These are phyloP conservation scores for Plasmodium berghei DNA, from an alignment of 169 alveolate species.

Conservation along the genomic window DNA sequence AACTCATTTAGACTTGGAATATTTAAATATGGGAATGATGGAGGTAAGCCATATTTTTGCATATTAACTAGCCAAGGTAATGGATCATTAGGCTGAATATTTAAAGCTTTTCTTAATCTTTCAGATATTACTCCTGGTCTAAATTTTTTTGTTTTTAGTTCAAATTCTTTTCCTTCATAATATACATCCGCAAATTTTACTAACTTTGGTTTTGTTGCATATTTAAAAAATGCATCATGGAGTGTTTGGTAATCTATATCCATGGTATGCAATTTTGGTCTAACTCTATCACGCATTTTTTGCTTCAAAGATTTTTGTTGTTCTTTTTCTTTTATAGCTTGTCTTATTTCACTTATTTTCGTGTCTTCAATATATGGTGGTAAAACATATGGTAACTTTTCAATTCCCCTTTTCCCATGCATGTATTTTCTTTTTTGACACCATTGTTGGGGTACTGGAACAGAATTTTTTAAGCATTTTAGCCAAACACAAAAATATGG, in stretches of 20 bases:
- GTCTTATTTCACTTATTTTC: conserved; percentile 91
- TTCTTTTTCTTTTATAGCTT: conserved; percentile 94
- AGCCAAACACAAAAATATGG: conserved; percentile 95
- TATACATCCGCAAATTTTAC: conserved; percentile 97
- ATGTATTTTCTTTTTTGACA: conserved; percentile 96
- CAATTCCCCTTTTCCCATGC: conserved; percentile 95
- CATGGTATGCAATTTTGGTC: conserved; percentile 97
- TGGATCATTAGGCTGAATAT: conserved; percentile 96
- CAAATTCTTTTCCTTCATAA: conserved; percentile 98
- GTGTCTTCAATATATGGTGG: conserved; percentile 95
- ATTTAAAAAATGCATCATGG: conserved; percentile 98
- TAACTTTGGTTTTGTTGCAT: conserved; percentile 96
- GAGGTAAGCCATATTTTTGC: conserved; percentile 99
- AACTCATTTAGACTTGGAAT: conserved; percentile 96
- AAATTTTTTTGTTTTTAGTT: conserved; percentile 92
- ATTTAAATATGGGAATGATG: conserved; percentile 97
- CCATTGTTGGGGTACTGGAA: conserved; percentile 99
- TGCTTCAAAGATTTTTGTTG: conserved; percentile 95
- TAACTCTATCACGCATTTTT: conserved; percentile 97
- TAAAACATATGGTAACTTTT: conserved; percentile 94
- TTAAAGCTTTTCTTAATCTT: conserved; percentile 95
- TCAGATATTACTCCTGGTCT: conserved; percentile 96
- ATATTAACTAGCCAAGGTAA: conserved; percentile 98
- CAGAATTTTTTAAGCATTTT: conserved; percentile 95
- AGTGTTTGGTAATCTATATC: conserved; percentile 97